Conservation (phyloP, 192 early-diverging fungal genomes). For the Podila epicladia region DNA sequence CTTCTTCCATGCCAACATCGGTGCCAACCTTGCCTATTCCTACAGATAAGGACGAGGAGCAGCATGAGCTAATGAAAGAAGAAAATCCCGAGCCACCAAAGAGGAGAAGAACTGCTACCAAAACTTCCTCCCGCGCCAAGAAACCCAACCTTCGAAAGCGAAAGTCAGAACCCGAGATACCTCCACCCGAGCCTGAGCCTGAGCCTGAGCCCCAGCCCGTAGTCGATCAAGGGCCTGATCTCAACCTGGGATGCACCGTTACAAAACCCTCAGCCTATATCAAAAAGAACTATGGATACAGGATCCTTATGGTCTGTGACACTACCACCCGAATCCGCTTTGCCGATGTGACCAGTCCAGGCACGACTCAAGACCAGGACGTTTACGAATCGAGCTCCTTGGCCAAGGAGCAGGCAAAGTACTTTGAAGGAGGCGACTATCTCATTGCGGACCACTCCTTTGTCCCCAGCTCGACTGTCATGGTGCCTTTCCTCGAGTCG, state of each 20-base stretch:
- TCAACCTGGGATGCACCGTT: not conserved
- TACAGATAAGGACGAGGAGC: not conserved
- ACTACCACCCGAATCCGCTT: slow-evolving; percentile 30
- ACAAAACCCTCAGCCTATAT: slow-evolving; percentile 6
- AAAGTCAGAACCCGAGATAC: too few species aligned
- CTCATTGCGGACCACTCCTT: slow-evolving; percentile 7
- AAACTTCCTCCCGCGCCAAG: not conserved
- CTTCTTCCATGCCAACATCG: not conserved
- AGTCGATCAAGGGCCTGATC: too few species aligned
- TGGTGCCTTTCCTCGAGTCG: not conserved
- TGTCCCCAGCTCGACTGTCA: slow-evolving; percentile 1
- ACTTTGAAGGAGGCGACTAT: slow-evolving; percentile 19
- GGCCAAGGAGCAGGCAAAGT: not conserved
- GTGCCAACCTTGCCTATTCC: not conserved
- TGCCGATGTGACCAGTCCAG: slow-evolving; percentile 11
- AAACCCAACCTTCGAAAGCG: too few species aligned
- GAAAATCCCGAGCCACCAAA: not conserved
- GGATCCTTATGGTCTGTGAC: slow-evolving; percentile 25
- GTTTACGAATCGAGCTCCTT: slow-evolving; percentile 15
- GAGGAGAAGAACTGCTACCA: not conserved
- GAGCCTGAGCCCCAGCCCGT: too few species aligned
- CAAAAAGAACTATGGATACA: slow-evolving; percentile 29
- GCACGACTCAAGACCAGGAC: slow-evolving; percentile 2
- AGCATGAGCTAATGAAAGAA: not conserved
- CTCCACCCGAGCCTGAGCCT: too few species aligned